Base-by-base conservation (phyloP, 148 eudicot species). In the Rhododendron vialii region DNA sequence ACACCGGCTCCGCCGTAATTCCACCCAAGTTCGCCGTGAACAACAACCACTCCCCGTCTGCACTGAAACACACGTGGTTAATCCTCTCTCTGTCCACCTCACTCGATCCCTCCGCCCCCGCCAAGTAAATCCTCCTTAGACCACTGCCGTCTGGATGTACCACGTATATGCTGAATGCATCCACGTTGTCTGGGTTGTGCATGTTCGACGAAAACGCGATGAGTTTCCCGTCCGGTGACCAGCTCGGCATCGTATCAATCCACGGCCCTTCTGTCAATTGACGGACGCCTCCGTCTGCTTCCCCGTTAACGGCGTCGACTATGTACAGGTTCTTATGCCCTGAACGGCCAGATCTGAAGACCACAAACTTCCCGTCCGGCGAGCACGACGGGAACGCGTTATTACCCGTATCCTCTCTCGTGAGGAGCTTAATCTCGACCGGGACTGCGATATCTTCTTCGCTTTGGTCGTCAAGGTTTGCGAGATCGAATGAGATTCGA, bases 221-320 rank as follows among this genome's bases (percentile, higher is more conserved):
- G 12, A 91, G 80, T 47, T 93, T 65, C 6, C 99, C 99, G 57
- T 92, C 93, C 0, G 97, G 99, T 1, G 99, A 96, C 95, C 97
- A 96, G 84, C 92, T 81, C 0, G 98, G 97, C 99, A 96, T 96
- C 0, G 99, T 96, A 77, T 96, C 99, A 3, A 90, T 93, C 93
- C 97, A 96, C 1, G 92, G 88, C 0, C 99, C 98, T 0, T 96
- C 90, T 0, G 99, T 96, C 63, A 96, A 26, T 20, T 87, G 93
- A 14, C 92, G 92, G 28, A 92, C 90, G 4, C 90, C 93, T 0
- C 93, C 92, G 9, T 90, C 85, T 20, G 87, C 84, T 78, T 96
- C 99, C 0, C 99, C 99, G 0, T 91, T 74, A 3, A 86, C 88
- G 2, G 98, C 92, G 81, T 96, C 98, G 10, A 92, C 75, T 71